Base-by-base conservation (phyloP, 2,329 filamentous ascomycete species). In the Aspergillus versicolor region DNA sequence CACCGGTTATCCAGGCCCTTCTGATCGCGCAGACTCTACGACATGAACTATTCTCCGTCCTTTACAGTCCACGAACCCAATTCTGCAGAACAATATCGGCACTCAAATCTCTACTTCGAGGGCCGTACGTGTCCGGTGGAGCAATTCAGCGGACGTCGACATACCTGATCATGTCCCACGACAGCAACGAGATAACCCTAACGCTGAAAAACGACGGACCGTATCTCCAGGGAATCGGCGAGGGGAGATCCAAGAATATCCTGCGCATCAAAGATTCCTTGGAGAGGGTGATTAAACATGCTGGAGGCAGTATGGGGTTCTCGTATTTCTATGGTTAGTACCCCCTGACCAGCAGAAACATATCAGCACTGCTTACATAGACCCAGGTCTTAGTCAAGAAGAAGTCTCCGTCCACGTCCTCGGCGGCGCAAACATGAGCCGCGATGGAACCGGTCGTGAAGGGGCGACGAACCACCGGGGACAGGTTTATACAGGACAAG, bases 111-210 rank as follows among this genome's bases (percentile, higher is more conserved):
- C 12, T 49, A 5, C 3, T 50, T 5, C 15, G 13, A 13, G 86
- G 86, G 0, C 84, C 85, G 0, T 87, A 87, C 61, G 79, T 74
- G 52, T 74, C 75, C 6, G 75, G 77, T 6, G 83, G 86, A 0
- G 83, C 84, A 17, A 72, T 87, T 19, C 81, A 83, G 67, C 81
- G 75, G 57, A 89, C 85, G 0, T 82, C 87, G 57, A 79, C 85
- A 0, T 89, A 88, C 66, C 76, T 89, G 4, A 78, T 88, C 66
- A 88, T 88, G 84, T 84, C 82, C 2, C 85, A 88, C 63, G 86
- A 88, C 62, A 84, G 81, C 76, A 74, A 85, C 63, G 84, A 88
- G 70, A 85, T 83, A 1, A 80, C 79, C 7, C 67, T 89, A 46
- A 81, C 79, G 0, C 74, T 89, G 6, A 78, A 84, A 60, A 73